Evolutionary conservation across 495 filamentous ascomycete species (phyloP).

Genomic region (Penicillium fimorum): DNA sequence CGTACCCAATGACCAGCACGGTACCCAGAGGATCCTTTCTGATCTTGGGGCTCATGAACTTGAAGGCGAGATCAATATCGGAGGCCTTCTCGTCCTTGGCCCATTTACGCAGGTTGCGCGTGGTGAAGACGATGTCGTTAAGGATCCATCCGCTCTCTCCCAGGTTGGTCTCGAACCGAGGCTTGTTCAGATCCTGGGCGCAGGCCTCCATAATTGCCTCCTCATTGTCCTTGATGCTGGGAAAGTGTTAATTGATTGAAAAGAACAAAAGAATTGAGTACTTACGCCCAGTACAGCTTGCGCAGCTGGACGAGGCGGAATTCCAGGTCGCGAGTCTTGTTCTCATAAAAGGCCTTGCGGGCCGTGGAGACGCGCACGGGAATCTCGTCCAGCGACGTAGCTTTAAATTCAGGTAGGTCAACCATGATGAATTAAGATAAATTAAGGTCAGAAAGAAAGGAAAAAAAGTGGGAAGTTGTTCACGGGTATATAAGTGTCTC

Average conservation of each 20-base stretch:
- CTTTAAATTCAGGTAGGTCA: constrained; percentile 56
- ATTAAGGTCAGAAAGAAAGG: not conserved
- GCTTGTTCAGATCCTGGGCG: constrained; percentile 71
- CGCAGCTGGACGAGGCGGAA: constrained; percentile 83
- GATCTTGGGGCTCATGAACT: constrained; percentile 68
- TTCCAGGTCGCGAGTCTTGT: constrained; percentile 76
- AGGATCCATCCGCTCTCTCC: constrained; percentile 69
- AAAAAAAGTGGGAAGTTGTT: constrained; percentile 1
- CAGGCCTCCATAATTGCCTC: constrained; percentile 67
- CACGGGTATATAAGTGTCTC: not conserved
- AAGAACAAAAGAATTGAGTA: not conserved
- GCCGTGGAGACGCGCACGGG: constrained; percentile 54
- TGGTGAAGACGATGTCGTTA: constrained; percentile 74
- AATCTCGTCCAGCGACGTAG: constrained; percentile 67
- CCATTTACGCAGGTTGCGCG: constrained; percentile 75
- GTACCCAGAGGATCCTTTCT: constrained; percentile 85
- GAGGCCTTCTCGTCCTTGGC: constrained; percentile 73
- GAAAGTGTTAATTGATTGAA: constrained; percentile 6
- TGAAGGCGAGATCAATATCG: constrained; percentile 66
- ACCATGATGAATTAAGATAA: constrained; percentile 17
- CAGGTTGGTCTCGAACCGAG: constrained; percentile 65
- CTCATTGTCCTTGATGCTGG: constrained; percentile 69
- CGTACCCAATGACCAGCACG: constrained; percentile 80
- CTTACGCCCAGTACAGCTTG: constrained; percentile 88
- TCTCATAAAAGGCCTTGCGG: constrained; percentile 65